A percentile compares a stretch with the other conserved stretches of the same genome.
Evolutionary conservation across 2,329 filamentous ascomycete species (phyloP).

Genomic region (Cladophialophora immunda): DNA sequence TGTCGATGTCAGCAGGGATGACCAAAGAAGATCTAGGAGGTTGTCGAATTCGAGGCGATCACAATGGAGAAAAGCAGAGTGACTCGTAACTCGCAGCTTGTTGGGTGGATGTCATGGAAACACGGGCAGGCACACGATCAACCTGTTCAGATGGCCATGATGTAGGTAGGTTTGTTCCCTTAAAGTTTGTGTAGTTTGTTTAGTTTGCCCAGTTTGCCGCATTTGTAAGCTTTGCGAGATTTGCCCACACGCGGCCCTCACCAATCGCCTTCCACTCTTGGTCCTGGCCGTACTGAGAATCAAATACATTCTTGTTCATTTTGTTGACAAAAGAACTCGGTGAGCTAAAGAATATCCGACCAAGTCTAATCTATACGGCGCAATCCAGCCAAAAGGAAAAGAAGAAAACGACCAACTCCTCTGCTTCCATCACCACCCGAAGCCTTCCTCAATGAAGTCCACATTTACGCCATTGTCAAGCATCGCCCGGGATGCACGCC

Average conservation of each 20-base stretch:
- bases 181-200: not conserved
- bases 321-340: not conserved
- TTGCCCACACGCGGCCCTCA: not conserved
- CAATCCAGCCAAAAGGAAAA: not conserved
- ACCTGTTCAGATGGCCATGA: not conserved
- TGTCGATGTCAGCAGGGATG: too few relatives aligned
- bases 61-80: not conserved
- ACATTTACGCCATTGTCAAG: conserved; percentile 66
- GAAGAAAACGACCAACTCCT: not conserved
- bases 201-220: not conserved
- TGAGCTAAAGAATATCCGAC: not conserved
- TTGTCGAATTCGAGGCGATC: not conserved
- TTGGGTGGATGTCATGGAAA: not conserved
- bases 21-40: not conserved
- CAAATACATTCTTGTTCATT: not conserved
- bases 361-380: not conserved
- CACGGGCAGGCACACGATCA: not conserved
- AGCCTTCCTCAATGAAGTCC: conserved; percentile 81
- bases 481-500: conserved; percentile 72
- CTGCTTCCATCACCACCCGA: conserved; percentile 52
- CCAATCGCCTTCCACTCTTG: not conserved
- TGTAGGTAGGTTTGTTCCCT: not conserved
- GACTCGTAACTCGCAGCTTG: not conserved
- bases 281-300: not conserved
- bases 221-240: not conserved